Percentiles rank a stretch among this genome's conserved stretches.
Evolutionary conservation across 805 yeast genomes (phyloP).

Genomic region (Suhomyces xylopsoci): DNA sequence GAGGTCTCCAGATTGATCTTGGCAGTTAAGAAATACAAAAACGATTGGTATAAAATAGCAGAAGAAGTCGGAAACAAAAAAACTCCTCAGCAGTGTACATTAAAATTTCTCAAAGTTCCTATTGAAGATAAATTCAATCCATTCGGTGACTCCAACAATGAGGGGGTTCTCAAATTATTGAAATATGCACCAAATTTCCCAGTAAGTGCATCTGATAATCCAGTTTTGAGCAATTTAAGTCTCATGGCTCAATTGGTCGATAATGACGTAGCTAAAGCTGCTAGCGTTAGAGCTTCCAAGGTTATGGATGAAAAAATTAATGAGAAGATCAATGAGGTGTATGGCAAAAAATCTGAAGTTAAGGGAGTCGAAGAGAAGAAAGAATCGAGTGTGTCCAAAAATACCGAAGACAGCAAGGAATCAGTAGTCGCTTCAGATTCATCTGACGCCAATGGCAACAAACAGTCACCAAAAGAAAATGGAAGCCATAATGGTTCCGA

Average conservation of each 20-base stretch:
- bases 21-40: slow-evolving; percentile 58
- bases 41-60: slow-evolving; percentile 80
- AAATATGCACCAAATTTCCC: slow-evolving; percentile 84
- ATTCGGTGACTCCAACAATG: slow-evolving; percentile 39
- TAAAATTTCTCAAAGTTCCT: slow-evolving; percentile 75
- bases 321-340: slow-evolving; percentile 35
- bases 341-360: slow-evolving; percentile 15
- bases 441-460: slow-evolving; percentile 11
- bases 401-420: slow-evolving; percentile 1
- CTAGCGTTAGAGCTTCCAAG: slow-evolving; percentile 61
- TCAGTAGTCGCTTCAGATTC: slow-evolving; percentile 10
- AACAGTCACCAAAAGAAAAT: slow-evolving; percentile 1
- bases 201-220: slow-evolving; percentile 82
- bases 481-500: slow-evolving; percentile 1
- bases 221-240: slow-evolving; percentile 88
- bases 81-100: slow-evolving; percentile 74
- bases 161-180: slow-evolving; percentile 64
- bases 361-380: slow-evolving; percentile 8
- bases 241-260: slow-evolving; percentile 84
- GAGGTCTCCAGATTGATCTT: slow-evolving; percentile 60
- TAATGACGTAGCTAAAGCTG: slow-evolving; percentile 79
- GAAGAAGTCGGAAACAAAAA: slow-evolving; percentile 59
- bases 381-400: neutral
- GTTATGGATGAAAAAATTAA: slow-evolving; percentile 43
- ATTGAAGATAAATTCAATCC: slow-evolving; percentile 65